These are phyloP conservation scores for Sophora flavescens DNA, from an alignment of 306 rosid genomes.

Conservation along the genomic window DNA sequence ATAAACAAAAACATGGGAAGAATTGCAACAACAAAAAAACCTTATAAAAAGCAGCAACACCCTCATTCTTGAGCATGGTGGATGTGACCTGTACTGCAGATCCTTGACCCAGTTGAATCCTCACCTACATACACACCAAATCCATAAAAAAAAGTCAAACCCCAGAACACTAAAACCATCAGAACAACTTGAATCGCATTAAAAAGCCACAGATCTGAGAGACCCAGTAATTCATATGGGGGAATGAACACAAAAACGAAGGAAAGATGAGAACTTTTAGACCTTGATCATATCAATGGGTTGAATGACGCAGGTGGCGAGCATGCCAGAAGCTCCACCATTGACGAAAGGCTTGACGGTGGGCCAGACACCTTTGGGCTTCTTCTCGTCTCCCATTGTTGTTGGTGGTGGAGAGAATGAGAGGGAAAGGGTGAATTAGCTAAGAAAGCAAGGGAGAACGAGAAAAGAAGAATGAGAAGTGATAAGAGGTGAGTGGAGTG, in stretches of 20 bases:
- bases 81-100: slow-evolving; percentile 76
- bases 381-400: slow-evolving; percentile 91
- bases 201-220: slow-evolving; percentile 62
- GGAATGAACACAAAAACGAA: not conserved
- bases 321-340: slow-evolving; percentile 98
- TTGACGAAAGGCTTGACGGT: slow-evolving; percentile 90
- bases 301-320: slow-evolving; percentile 95
- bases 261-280: not conserved
- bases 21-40: slow-evolving; percentile 45
- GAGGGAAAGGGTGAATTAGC: not conserved
- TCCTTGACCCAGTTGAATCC: slow-evolving; percentile 99
- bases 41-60: slow-evolving; percentile 88
- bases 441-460: slow-evolving; percentile 42
- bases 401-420: slow-evolving; percentile 23
- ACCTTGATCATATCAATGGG: slow-evolving; percentile 99
- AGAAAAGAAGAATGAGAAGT: too few species aligned
- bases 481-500: slow-evolving; percentile 41
- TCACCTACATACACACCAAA: slow-evolving; percentile 66
- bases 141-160: slow-evolving; percentile 15
- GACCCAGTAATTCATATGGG: not conserved
- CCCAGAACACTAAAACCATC: not conserved
- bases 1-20: not conserved
- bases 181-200: not conserved
- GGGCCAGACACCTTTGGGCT: slow-evolving; percentile 81
- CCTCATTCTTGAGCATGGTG: slow-evolving; percentile 92